phyloP scores from a whole-genome alignment of 805 yeast genomes.

The Torulaspora franciscae region DNA sequence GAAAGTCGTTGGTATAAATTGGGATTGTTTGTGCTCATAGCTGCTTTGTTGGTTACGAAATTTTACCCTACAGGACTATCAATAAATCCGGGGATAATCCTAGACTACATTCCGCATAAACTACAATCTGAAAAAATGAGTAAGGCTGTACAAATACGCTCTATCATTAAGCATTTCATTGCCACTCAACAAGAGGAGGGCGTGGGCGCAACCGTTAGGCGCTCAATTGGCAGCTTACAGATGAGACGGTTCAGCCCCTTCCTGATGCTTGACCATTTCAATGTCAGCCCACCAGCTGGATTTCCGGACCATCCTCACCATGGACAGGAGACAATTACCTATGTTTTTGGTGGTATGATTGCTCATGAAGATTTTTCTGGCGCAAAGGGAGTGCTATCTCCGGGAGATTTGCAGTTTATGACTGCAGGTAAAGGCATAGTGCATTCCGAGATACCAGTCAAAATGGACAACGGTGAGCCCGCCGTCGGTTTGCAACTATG shows the following conservation, averaged over 20 bases:
- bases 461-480: slow-evolving; percentile 44
- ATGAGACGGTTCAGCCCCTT: slow-evolving; percentile 79
- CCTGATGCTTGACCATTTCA: slow-evolving; percentile 75
- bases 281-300: slow-evolving; percentile 58
- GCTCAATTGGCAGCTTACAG: slow-evolving; percentile 67
- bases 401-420: slow-evolving; percentile 91
- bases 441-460: slow-evolving; percentile 81
- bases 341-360: slow-evolving; percentile 57
- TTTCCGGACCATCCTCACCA: slow-evolving; percentile 83
- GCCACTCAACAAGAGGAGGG: slow-evolving; percentile 79
- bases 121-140: slow-evolving; percentile 7
- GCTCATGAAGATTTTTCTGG: slow-evolving; percentile 89
- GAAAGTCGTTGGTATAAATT: slow-evolving; percentile 1
- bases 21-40: neutral
- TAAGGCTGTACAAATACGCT: slow-evolving; percentile 35
- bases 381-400: slow-evolving; percentile 63
- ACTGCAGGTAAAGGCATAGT: slow-evolving; percentile 87
- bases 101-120: neutral
- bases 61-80: neutral
- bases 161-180: slow-evolving; percentile 46
- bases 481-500: slow-evolving; percentile 75
- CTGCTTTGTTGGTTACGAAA: neutral
- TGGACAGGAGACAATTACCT: slow-evolving; percentile 78
- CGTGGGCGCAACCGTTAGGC: slow-evolving; percentile 78
- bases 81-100: neutral